Base-by-base conservation (phyloP, 345 rosid genomes). In the Euphorbia pulcherrima region DNA sequence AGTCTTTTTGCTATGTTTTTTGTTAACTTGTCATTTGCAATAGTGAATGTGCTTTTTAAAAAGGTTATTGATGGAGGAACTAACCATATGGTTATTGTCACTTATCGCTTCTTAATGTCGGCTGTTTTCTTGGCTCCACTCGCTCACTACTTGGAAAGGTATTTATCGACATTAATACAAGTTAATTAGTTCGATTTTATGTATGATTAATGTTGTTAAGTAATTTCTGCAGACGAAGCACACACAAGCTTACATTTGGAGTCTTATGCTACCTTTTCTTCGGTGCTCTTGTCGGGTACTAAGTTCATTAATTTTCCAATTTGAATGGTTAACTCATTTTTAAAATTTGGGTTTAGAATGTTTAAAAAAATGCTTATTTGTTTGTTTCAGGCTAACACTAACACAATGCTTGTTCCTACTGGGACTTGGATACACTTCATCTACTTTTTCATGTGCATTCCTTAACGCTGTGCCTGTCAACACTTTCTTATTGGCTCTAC, bases 61-160 rank as follows among this genome's bases (percentile, higher is more conserved):
- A 56, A 72, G 51, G 37, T 62, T 47, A n/a, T 76, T 44, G 72
- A 72, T 51, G 70, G 30, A 20, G 80, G 80, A 62, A 37, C 64
- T 3, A 63, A 63, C 64, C 72, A 68, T 12, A 68, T 72, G 76
- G 80, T 54, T 62, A 20, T 76, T 37, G 64, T 64, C 18, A 67
- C 76, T 12, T 76, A 76, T 54, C 71, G 79, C 3, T 51, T 54
- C 20, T 20, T 62, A 30, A 39, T 63, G 39, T 27, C 76, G 8
- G 21, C 75, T 12, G 16, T 67, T 47, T 76, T 72, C 67, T 40
- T 76, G 67, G 65, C 66, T 9, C 80, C 80, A 6, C 44, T 71
- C 29, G 73, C 76, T 13, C 72, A 16, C 52, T 72, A 46, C 33
- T 58, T 64, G 73, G 80, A 76, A 62, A 76, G 80, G 80, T 72